phyloP scores from a whole-genome alignment of 2,329 filamentous ascomycete species.

The Microcyclosporella mali region DNA sequence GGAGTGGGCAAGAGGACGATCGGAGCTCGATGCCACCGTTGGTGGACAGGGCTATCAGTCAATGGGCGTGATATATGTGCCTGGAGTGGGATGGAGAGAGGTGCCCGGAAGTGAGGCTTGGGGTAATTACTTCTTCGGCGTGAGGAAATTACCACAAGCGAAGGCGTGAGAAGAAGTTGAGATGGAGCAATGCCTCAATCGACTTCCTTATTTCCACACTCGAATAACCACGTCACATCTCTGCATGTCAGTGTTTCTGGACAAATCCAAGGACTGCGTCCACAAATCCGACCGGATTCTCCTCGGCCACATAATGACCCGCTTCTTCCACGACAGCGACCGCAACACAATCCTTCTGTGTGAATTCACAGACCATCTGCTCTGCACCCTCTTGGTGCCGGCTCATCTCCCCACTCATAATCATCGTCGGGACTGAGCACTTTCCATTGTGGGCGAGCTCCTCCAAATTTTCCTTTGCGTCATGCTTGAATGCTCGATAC shows the following conservation, averaged over 20 bases:
- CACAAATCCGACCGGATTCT: slow-evolving; percentile 36
- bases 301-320: slow-evolving; percentile 36
- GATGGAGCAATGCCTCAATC: background rate
- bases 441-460: slow-evolving; percentile 14
- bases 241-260: background rate
- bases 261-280: slow-evolving; percentile 24
- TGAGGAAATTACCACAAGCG: slow-evolving; percentile 49
- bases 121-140: slow-evolving; percentile 94
- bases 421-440: slow-evolving; percentile 3
- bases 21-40: slow-evolving; percentile 49
- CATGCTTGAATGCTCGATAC: slow-evolving; percentile 33
- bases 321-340: slow-evolving; percentile 10
- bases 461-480: slow-evolving; percentile 20
- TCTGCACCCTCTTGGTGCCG: background rate
- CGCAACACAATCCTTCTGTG: background rate
- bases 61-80: slow-evolving; percentile 84
- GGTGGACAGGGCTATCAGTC: slow-evolving; percentile 61
- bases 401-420: slow-evolving; percentile 2
- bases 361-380: background rate
- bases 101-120: slow-evolving; percentile 73
- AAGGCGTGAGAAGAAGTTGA: background rate
- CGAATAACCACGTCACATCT: too few species aligned
- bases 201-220: too few species aligned
- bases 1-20: slow-evolving; percentile 39
- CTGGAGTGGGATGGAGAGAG: slow-evolving; percentile 82